Percentiles rank a stretch among this genome's conserved stretches.
Conservation (phyloP, 2,329 filamentous ascomycete species). For the Calonectria leucothoes region DNA sequence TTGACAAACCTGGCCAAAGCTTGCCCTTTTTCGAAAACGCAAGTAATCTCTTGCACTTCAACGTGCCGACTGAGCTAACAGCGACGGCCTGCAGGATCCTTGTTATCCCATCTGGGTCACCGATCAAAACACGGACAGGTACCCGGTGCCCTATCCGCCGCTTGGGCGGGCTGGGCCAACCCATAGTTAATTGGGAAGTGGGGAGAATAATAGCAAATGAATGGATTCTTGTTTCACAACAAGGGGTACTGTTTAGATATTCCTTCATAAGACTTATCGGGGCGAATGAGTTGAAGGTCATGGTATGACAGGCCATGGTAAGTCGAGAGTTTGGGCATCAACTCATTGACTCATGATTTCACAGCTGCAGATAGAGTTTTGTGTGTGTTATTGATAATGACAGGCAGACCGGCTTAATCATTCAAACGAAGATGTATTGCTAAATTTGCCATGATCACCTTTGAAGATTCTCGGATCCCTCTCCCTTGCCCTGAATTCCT, state of each 20-base stretch:
- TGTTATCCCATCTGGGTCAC: not conserved
- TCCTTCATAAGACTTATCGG: too few relatives aligned
- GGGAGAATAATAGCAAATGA: too few relatives aligned
- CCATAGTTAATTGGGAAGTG: not conserved
- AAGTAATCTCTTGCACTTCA: not conserved
- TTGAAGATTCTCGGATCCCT: not conserved
- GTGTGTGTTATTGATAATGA: not conserved
- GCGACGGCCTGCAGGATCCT: not conserved
- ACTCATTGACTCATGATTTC: not conserved
- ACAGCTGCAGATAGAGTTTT: not conserved
- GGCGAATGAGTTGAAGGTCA: too few relatives aligned
- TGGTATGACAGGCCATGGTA: not conserved
- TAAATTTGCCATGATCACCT: not conserved
- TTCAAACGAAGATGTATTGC: not conserved
- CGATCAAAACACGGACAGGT: not conserved
- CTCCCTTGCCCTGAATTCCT: not conserved
- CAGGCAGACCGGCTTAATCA: not conserved
- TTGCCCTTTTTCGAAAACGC: conserved; percentile 32
- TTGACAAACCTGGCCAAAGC: not conserved
- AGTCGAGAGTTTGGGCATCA: not conserved
- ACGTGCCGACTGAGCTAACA: not conserved
- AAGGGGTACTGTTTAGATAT: too few relatives aligned
- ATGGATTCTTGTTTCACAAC: too few relatives aligned
- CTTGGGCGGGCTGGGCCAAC: not conserved
- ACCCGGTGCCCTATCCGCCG: not conserved